Conservation (phyloP, 805 yeast species). For the Metschnikowia borealis region DNA sequence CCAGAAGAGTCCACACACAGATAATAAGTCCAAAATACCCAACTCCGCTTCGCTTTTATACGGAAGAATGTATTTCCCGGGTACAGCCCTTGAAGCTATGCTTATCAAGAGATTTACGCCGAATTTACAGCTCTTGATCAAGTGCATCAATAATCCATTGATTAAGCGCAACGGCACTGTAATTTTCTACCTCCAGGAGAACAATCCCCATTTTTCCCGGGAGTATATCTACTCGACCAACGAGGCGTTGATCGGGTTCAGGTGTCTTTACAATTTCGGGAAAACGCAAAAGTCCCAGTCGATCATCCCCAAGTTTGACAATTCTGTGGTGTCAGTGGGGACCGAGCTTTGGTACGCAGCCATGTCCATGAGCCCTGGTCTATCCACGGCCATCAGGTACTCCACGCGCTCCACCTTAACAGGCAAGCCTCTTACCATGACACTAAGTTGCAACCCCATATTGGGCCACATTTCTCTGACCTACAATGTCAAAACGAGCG, state of each 20-base stretch:
- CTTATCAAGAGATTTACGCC: conserved; percentile 57
- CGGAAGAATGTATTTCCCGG: conserved; percentile 87
- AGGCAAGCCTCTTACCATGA: conserved; percentile 85
- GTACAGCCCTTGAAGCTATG: conserved; percentile 85
- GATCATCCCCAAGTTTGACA: conserved; percentile 42
- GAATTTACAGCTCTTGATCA: conserved; percentile 61
- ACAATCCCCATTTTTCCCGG: conserved; percentile 56
- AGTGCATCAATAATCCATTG: conserved; percentile 68
- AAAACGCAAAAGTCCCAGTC: conserved; percentile 8
- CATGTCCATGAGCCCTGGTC: conserved; percentile 79
- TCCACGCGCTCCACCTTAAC: conserved; percentile 81
- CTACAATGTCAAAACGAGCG: conserved; percentile 77
- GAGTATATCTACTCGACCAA: conserved; percentile 81
- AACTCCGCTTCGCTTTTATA: conserved; percentile 48
- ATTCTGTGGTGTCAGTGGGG: conserved; percentile 70
- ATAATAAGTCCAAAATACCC: not conserved
- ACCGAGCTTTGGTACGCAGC: conserved; percentile 89
- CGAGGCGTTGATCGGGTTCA: conserved; percentile 76
- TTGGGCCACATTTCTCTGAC: conserved; percentile 87
- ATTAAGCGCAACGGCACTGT: conserved; percentile 51
- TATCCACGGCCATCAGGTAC: conserved; percentile 81
- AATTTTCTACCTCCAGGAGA: conserved; percentile 69
- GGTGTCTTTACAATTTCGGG: conserved; percentile 70
- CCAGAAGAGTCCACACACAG: not conserved
- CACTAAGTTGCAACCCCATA: conserved; percentile 82